Percentiles rank a stretch among this genome's conserved stretches.
These are phyloP conservation scores for Penicillium pulvis DNA, from an alignment of 495 filamentous ascomycete genomes.

Conservation along the genomic window DNA sequence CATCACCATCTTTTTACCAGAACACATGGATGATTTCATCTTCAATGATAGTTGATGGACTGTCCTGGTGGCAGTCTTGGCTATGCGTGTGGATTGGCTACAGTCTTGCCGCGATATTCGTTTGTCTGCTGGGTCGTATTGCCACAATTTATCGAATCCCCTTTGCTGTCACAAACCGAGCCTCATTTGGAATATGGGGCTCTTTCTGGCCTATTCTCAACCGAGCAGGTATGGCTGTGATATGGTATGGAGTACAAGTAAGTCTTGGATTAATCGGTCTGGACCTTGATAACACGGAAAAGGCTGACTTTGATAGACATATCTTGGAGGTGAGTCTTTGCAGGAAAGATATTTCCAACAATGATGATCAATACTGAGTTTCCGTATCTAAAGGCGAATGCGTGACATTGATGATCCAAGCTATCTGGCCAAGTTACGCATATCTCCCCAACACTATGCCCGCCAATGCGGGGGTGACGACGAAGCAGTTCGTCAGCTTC, in stretches of 20 bases:
- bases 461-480: slow-evolving; percentile 64
- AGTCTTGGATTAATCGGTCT: not conserved
- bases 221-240: slow-evolving; percentile 77
- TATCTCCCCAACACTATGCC: slow-evolving; percentile 67
- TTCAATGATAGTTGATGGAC: slow-evolving; percentile 69
- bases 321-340: slow-evolving; percentile 64
- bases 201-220: slow-evolving; percentile 87
- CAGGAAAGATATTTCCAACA: not conserved
- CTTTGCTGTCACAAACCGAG: slow-evolving; percentile 73
- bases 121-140: slow-evolving; percentile 76
- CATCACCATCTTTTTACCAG: slow-evolving; percentile 16
- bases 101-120: slow-evolving; percentile 69
- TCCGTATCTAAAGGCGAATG: slow-evolving; percentile 54
- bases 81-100: slow-evolving; percentile 83
- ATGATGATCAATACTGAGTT: not conserved
- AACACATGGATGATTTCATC: slow-evolving; percentile 96
- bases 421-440: slow-evolving; percentile 71
- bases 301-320: slow-evolving; percentile 34
- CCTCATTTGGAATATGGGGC: slow-evolving; percentile 84
- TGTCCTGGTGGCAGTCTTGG: slow-evolving; percentile 95
- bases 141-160: slow-evolving; percentile 82
- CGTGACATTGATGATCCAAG: slow-evolving; percentile 73
- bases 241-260: slow-evolving; percentile 72
- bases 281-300: no score
- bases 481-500: slow-evolving; percentile 72